Conservation (phyloP, 2,329 filamentous ascomycete species). For the Raffaelea arxii region DNA sequence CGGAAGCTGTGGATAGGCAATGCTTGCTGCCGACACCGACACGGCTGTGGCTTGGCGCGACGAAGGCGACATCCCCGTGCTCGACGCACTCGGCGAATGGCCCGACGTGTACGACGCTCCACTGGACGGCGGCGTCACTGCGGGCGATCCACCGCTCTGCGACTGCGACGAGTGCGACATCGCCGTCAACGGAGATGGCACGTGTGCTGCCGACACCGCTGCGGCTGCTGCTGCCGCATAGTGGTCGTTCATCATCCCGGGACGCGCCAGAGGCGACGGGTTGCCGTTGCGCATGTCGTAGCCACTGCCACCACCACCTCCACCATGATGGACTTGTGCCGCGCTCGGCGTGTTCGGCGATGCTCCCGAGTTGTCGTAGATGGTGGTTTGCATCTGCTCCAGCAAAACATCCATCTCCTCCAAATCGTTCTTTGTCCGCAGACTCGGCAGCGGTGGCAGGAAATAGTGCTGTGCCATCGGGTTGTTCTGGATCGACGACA, state of each 20-base stretch:
- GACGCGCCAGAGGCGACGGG: slow-evolving; percentile 21
- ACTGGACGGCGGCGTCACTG: slow-evolving; percentile 66
- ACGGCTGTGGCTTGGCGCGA: slow-evolving; percentile 53
- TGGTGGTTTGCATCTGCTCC: slow-evolving; percentile 90
- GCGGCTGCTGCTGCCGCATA: slow-evolving; percentile 15
- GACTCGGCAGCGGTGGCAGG: slow-evolving; percentile 74
- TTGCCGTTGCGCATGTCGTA: slow-evolving; percentile 48
- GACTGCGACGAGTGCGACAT: slow-evolving; percentile 41
- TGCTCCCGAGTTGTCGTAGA: slow-evolving; percentile 85
- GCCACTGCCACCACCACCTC: slow-evolving; percentile 28
- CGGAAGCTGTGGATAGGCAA: slow-evolving; percentile 67
- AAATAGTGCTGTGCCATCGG: slow-evolving; percentile 73
- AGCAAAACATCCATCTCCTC: slow-evolving; percentile 91
- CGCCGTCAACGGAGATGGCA: slow-evolving; percentile 50
- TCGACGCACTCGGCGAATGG: slow-evolving; percentile 66
- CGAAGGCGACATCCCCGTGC: slow-evolving; percentile 58
- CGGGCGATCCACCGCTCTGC: slow-evolving; percentile 51
- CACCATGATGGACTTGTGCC: background rate
- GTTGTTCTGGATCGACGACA: slow-evolving; percentile 37
- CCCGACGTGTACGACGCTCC: slow-evolving; percentile 68
- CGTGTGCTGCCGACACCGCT: slow-evolving; percentile 39
- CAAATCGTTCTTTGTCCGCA: slow-evolving; percentile 88
- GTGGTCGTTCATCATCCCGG: slow-evolving; percentile 18
- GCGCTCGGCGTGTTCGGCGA: slow-evolving; percentile 73
- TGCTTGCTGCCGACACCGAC: slow-evolving; percentile 14